These are phyloP conservation scores for Peronospora belbahrii DNA, from an alignment of 352 stramenopile genomes.

Conservation along the genomic window DNA sequence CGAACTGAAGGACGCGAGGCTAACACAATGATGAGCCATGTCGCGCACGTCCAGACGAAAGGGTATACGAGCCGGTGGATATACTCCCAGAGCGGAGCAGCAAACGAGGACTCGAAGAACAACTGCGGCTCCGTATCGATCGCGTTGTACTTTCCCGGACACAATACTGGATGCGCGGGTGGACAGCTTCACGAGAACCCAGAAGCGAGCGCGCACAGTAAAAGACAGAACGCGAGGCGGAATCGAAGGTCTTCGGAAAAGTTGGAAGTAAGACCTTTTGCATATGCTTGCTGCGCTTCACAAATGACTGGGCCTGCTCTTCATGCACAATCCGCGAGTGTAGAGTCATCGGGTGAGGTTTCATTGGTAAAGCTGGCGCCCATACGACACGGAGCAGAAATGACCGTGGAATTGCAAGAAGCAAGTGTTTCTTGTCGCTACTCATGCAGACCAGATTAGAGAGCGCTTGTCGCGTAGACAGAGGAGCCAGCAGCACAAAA, in stretches of 20 bases:
- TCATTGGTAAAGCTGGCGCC: neutral
- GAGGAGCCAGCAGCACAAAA: neutral
- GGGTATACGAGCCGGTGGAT: too few relatives aligned
- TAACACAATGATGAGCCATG: neutral
- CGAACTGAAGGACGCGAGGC: neutral
- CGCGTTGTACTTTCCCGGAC: too few relatives aligned
- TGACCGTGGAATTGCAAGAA: neutral
- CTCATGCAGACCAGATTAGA: neutral
- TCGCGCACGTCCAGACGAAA: too few relatives aligned
- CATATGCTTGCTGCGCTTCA: constrained; percentile 1
- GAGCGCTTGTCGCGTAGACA: too few relatives aligned
- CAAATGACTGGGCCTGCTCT: neutral
- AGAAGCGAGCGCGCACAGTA: neutral
- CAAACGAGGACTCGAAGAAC: too few relatives aligned
- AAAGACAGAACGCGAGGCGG: neutral
- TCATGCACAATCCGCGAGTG: neutral
- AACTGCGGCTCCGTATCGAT: neutral
- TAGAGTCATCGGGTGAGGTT: constrained; percentile 1
- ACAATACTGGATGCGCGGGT: neutral
- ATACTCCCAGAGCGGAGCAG: too few relatives aligned
- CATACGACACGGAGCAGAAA: neutral
- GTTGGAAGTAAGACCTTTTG: neutral
- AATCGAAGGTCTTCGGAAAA: neutral
- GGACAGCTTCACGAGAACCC: neutral
- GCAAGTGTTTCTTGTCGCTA: neutral